Evolutionary conservation across 2,329 filamentous ascomycete genomes (phyloP), one percentile per base, ranked within the genome.

Genomic region (Simplicillium aogashimaense): DNA sequence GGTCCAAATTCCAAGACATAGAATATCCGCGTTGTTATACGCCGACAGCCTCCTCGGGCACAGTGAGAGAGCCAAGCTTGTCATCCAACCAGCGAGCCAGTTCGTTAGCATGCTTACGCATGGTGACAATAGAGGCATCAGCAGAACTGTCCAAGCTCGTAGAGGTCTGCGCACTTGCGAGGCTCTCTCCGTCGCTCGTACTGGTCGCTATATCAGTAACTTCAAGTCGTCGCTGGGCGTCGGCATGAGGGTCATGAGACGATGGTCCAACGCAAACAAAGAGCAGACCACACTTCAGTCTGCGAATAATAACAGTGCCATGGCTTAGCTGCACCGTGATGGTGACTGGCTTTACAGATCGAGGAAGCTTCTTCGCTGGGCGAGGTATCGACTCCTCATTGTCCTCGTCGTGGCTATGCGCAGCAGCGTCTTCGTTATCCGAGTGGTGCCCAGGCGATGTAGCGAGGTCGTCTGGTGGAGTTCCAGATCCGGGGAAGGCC

Each of bases 311-410:
- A 48, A 82, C 68, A 25, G 79, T 70, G 28, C 71, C 69, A 37
- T 67, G 74, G 25, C 66, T 65, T 37, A 82, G 69, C 57, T 81
- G 74, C 28, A 81, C 67, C 1, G 74, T 78, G 29, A 78, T 68
- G 32, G 67, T 66, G 42, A 58, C 53, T 17, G 63, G 63, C 38
- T 59, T 59, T 43, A 59, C 51, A 31, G 53, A 46, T 14, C 32
- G 13, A 9, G 33, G 40, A 34, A 18, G 12, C n/a, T 16, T 36
- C 29, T 37, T 41, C 3, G 36, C 37, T 33, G 8, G 41, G 39
- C n/a, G 35, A 36, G 18, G 16, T 29, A 32, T 17, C 29, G 20
- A 30, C 15, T 25, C 11, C 9, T 31, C 43, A 9, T 37, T 38
- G 28, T 47, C 43, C 3, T 40, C 38, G 30, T 44, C 45, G 18